Base-by-base conservation (phyloP, 2,329 filamentous ascomycete genomes). In the Phaeosphaeria sp. region DNA sequence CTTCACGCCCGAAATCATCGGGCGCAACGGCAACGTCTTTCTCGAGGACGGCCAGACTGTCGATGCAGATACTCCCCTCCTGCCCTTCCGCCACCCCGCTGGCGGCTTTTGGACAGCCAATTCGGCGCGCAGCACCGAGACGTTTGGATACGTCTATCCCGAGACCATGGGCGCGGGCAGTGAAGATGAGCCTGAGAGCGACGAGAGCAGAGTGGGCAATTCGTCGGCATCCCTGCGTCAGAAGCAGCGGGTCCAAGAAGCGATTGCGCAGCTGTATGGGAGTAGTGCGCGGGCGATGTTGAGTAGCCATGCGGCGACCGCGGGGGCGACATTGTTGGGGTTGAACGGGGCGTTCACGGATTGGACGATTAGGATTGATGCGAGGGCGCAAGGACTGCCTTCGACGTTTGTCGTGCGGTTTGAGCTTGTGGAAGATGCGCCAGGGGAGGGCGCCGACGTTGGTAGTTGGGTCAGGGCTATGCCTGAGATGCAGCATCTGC, bases 1-100 rank as follows among this genome's bases (percentile, higher is more conserved):
- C 78, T 83, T 92, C 11, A 77, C 82, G 22, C 82, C 88, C 0
- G 58, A 59, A 3, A 59, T 51, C 10, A 72, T 79, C 13, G 56
- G 54, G n/a, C 55, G 48, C 2, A 54, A 43, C 9, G 64, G 66
- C 6, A 77, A 69, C n/a, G 69, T 73, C 1, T 72, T 68, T 21
- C 83, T 87, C 54, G 67, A 80, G 7, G 57, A 67, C 33, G 46
- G 57, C 22, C 56, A 60, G 10, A 46, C 23, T 0, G 82, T 89
- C 59, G 81, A 85, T 60, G 78, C 81, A 0, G 78, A 80, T 39
- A 72, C 67, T 1, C 50, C 52, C 0, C 54, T 89, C 83, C 21
- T 77, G 51, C 75, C 75, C 1, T 78, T 78, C 55, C 67, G 68
- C 46, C 67, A 65, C 13, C 51, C 56, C 0, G 41, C 60, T 0